phyloP scores from a whole-genome alignment of 345 rosid genomes.

The Pugionium dolabratum region DNA sequence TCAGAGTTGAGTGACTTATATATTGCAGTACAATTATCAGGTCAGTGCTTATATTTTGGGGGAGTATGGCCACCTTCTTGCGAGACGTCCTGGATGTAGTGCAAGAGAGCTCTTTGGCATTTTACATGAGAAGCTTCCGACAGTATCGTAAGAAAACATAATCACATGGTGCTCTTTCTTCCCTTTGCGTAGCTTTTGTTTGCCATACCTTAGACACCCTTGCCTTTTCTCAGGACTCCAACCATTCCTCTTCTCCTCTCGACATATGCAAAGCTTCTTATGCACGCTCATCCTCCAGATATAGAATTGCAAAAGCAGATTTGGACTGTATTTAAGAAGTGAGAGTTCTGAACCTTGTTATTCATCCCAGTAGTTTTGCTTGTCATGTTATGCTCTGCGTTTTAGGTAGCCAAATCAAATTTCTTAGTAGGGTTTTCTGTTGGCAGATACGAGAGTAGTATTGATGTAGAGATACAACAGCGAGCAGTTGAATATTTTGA shows the following conservation, averaged over 20 bases:
- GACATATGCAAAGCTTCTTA: conserved; percentile 94
- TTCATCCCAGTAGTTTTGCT: conserved; percentile 6
- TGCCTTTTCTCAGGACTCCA: conserved; percentile 59
- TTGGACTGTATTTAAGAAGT: conserved; percentile 91
- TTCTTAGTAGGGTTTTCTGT: conserved; percentile 26
- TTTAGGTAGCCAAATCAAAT: conserved; percentile 12
- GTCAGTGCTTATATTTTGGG: conserved; percentile 97
- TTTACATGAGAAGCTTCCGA: conserved; percentile 94
- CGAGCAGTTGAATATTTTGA: conserved; percentile 95
- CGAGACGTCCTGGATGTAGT: conserved; percentile 94
- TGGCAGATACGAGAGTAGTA: conserved; percentile 92
- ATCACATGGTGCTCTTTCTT: conserved; percentile 14
- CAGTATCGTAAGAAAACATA: conserved; percentile 79
- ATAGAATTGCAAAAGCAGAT: conserved; percentile 82
- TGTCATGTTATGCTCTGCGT: conserved; percentile 12
- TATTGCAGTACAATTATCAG: conserved; percentile 40
- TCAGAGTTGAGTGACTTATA: too few species aligned
- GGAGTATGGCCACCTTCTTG: conserved; percentile 95
- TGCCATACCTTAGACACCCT: background rate
- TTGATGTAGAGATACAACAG: conserved; percentile 98
- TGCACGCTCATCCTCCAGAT: conserved; percentile 91
- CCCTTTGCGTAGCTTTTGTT: too few species aligned
- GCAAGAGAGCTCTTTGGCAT: conserved; percentile 84
- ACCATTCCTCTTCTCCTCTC: conserved; percentile 93
- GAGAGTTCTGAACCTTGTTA: conserved; percentile 39